A percentile compares a stretch with the other conserved stretches of the same genome.
Evolutionary conservation across 345 rosid species (phyloP).

Genomic region (Populus deltoides): DNA sequence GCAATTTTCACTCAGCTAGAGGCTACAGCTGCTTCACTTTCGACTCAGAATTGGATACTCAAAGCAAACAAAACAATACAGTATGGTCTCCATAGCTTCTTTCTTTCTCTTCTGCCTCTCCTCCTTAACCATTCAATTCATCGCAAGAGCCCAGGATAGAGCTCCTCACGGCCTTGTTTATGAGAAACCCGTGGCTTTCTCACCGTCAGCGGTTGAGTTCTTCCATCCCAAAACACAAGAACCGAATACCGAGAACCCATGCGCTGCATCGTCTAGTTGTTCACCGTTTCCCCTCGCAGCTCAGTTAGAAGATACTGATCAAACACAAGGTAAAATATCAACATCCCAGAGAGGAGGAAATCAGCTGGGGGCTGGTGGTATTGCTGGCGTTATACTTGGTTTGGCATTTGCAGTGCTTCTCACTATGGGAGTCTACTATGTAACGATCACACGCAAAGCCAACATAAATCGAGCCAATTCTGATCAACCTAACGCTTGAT

Average conservation of each 20-base stretch:
- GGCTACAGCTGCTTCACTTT: background rate
- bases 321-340: slow-evolving; percentile 25
- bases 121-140: slow-evolving; percentile 31
- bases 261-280: slow-evolving; percentile 35
- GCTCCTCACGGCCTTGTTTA: slow-evolving; percentile 84
- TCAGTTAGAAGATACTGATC: slow-evolving; percentile 29
- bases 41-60: background rate
- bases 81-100: slow-evolving; percentile 35
- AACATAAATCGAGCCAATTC: slow-evolving; percentile 34
- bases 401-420: slow-evolving; percentile 35
- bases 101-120: slow-evolving; percentile 28
- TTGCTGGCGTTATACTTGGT: slow-evolving; percentile 46
- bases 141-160: slow-evolving; percentile 57
- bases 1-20: slow-evolving; percentile 16
- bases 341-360: slow-evolving; percentile 24
- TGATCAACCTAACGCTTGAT: slow-evolving; percentile 41
- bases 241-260: slow-evolving; percentile 22
- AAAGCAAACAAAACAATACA: background rate
- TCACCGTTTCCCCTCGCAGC: slow-evolving; percentile 73
- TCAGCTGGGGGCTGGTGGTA: slow-evolving; percentile 36
- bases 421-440: slow-evolving; percentile 37
- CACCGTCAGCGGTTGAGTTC: slow-evolving; percentile 80
- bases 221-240: slow-evolving; percentile 64
- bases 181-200: slow-evolving; percentile 65
- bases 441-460: slow-evolving; percentile 30